Percentiles rank a stretch among this genome's conserved stretches.
Conservation (phyloP, 2,329 filamentous ascomycete genomes). For the Cryphonectria parasitica region DNA sequence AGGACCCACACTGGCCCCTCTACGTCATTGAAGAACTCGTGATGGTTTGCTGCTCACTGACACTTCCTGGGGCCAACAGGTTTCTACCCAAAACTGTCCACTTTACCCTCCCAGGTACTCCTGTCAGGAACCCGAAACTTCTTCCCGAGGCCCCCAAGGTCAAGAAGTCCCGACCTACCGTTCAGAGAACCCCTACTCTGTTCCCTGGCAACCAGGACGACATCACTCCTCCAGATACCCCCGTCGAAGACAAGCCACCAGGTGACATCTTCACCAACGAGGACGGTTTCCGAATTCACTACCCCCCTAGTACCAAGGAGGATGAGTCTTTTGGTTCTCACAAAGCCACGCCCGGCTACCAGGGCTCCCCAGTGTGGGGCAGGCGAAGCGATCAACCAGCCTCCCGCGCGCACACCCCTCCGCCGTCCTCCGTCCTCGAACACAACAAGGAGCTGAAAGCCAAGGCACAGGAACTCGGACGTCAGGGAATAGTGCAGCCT, state of each 20-base stretch:
- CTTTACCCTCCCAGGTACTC: conserved; percentile 70
- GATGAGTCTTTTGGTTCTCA: conserved; percentile 44
- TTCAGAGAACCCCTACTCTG: conserved; percentile 54
- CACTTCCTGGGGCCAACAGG: conserved; percentile 53
- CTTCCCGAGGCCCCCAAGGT: conserved; percentile 37
- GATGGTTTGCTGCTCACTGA: neutral
- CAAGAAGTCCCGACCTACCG: conserved; percentile 33
- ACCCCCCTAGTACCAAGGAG: conserved; percentile 44
- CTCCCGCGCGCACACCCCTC: conserved; percentile 68
- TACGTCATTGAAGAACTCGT: conserved; percentile 21
- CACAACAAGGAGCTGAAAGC: conserved; percentile 58
- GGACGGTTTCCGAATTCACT: conserved; percentile 61
- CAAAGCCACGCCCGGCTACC: conserved; percentile 66
- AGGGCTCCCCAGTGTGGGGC: conserved; percentile 78
- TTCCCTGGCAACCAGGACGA: conserved; percentile 50
- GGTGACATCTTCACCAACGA: conserved; percentile 61
- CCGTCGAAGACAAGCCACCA: conserved; percentile 48
- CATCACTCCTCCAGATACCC: conserved; percentile 61
- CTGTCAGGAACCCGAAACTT: conserved; percentile 39
- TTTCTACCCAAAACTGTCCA: conserved; percentile 92
- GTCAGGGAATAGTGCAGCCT: conserved; percentile 62
- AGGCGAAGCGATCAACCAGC: conserved; percentile 75
- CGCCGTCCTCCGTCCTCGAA: conserved; percentile 77
- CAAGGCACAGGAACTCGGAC: conserved; percentile 61
- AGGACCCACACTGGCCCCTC: conserved; percentile 25